Evolutionary conservation across 2,329 filamentous ascomycete species (phyloP).

Genomic region (Arthrobotrys sphaeroides): DNA sequence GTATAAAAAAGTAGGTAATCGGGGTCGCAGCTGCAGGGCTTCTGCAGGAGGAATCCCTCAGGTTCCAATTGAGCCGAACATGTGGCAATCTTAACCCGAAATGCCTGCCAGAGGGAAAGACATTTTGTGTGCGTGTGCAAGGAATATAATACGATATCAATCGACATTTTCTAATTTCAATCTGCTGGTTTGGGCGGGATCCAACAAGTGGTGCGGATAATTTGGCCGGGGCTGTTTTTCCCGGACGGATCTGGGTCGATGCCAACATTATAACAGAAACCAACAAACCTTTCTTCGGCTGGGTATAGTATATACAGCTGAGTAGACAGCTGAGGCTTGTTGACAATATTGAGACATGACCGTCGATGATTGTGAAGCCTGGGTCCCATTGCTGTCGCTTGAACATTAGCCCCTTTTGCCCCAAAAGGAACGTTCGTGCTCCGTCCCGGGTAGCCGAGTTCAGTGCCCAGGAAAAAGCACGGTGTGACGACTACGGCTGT

Average conservation of each 20-base stretch:
- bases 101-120: not conserved
- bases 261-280: constrained; percentile 34
- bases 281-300: not conserved
- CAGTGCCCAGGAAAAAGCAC: constrained; percentile 3
- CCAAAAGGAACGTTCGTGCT: not conserved
- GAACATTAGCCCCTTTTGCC: constrained; percentile 18
- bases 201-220: constrained; percentile 38
- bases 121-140: not conserved
- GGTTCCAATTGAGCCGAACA: constrained; percentile 37
- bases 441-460: constrained; percentile 10
- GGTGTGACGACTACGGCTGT: not conserved
- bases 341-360: not conserved
- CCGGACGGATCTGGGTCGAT: constrained; percentile 36
- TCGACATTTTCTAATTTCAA: constrained; percentile 15
- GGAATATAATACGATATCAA: constrained; percentile 27
- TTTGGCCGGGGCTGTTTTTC: constrained; percentile 33
- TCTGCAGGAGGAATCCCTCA: constrained; percentile 20
- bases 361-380: no score
- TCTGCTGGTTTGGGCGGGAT: not conserved
- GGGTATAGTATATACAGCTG: no score
- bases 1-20: no score
- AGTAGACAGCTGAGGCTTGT: constrained; percentile 1
- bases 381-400: not conserved
- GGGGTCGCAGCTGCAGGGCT: constrained; percentile 5
- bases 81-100: constrained; percentile 37